These are phyloP conservation scores for Hymenochaete sp. DNA, from an alignment of 1,284 basidiomycete genomes.

Conservation along the genomic window DNA sequence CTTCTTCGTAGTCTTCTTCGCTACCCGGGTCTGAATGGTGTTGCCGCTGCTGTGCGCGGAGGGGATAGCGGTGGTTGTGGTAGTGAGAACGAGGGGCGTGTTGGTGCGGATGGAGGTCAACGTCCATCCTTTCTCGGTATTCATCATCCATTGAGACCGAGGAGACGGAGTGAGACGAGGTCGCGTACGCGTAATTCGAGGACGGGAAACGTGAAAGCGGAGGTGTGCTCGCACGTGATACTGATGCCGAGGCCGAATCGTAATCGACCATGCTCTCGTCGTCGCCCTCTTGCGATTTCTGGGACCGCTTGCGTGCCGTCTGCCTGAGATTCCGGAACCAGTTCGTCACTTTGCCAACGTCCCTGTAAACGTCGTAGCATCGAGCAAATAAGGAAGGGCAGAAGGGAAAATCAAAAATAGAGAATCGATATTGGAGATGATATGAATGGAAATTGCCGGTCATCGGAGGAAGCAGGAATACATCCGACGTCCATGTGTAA, in stretches of 20 bases:
- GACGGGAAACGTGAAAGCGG: constrained; percentile 9
- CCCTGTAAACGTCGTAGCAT: no score
- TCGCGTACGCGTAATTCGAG: constrained; percentile 4
- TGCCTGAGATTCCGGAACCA: constrained; percentile 77
- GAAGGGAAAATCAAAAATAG: no score
- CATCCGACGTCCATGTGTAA: neutral
- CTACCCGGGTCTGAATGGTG: constrained; percentile 45
- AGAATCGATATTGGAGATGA: no score
- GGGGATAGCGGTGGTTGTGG: constrained; percentile 22
- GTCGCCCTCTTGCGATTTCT: constrained; percentile 18
- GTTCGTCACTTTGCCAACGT: constrained; percentile 74
- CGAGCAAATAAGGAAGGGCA: no score
- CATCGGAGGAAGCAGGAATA: neutral
- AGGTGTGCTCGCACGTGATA: constrained; percentile 14
- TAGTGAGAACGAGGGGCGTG: neutral
- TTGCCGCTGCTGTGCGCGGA: constrained; percentile 5
- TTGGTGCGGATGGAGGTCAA: constrained; percentile 24
- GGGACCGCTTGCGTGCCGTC: constrained; percentile 53
- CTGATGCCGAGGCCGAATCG: constrained; percentile 18
- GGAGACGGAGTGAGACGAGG: constrained; percentile 15
- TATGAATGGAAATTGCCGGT: no score
- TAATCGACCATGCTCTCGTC: constrained; percentile 27
- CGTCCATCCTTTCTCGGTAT: constrained; percentile 23
- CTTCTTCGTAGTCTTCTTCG: constrained; percentile 57
- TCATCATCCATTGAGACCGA: constrained; percentile 13